Conservation (phyloP, 306 rosid species). For the Arachis hypogaea region DNA sequence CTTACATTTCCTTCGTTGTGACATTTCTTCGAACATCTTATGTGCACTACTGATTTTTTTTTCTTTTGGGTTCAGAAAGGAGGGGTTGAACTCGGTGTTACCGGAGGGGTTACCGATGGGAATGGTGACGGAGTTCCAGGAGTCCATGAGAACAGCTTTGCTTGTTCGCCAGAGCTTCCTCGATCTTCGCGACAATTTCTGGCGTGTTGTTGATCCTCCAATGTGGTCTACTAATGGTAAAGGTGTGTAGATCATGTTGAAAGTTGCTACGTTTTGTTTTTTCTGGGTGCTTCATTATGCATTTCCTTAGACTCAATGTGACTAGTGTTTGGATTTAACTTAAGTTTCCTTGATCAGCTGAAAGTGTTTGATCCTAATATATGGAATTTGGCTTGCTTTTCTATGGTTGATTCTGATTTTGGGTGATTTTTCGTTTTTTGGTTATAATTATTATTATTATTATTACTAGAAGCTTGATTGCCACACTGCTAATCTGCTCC, state of each 20-base stretch:
- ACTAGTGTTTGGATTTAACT: slow-evolving; percentile 26
- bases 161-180: slow-evolving; percentile 82
- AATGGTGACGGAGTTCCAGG: slow-evolving; percentile 86
- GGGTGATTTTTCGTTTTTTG: too few species aligned
- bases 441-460: too few species aligned
- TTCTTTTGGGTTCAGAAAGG: slow-evolving; percentile 48
- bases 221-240: slow-evolving; percentile 56
- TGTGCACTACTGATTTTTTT: neutral
- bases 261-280: neutral
- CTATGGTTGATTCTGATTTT: neutral
- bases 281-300: neutral
- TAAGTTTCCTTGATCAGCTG: slow-evolving; percentile 40
- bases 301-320: neutral
- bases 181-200: slow-evolving; percentile 86
- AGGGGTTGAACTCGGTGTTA: slow-evolving; percentile 57
- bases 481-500: too few species aligned
- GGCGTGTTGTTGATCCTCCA: slow-evolving; percentile 73
- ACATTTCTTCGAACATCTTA: slow-evolving; percentile 32
- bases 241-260: slow-evolving; percentile 45
- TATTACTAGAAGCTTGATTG: too few species aligned
- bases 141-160: slow-evolving; percentile 68
- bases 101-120: slow-evolving; percentile 91
- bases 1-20: neutral
- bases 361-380: neutral
- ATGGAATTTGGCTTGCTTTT: neutral